Base-by-base conservation (phyloP, 148 eudicot species). In the Vaccinium vitisidaea region DNA sequence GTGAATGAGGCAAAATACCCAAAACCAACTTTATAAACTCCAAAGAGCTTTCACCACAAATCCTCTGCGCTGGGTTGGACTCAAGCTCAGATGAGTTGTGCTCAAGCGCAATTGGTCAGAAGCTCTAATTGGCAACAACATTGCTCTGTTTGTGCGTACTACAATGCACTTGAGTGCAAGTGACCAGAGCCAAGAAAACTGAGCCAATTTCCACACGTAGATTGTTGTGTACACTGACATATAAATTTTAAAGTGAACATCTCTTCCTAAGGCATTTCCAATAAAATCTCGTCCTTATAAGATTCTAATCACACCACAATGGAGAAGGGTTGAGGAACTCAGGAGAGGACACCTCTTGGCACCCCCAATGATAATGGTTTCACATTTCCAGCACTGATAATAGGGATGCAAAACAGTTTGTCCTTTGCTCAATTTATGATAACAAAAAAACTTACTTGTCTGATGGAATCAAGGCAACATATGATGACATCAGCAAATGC, bases 381-480 rank as follows among this genome's bases (percentile, higher is more conserved):
- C 3, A 18, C 36, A 43, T 43, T 43, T 43, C 46, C 46, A 43
- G 46, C 73, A 25, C 16, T 27, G 16, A 54, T 2, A 73, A 85
- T 30, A 30, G 36, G 69, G 36, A 36, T 2, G 53, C 53, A 23
- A 50, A 76, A 67, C 55, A 30, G 16, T 9, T 10, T 36, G 14
- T 32, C 12, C 43, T 43, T 23, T 8, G 27, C 61, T 46, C 25
- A 56, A 49, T 4, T n/a, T 18, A 23, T 6, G 65, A 75, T 73
- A 27, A 46, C 70, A n/a, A 75, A 65, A 21, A 56, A 54, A 49
- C 88, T 78, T 85, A 93, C 95, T 86, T 88, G 91, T 89, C 88
- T 86, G 54, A 93, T 89, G n/a, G 95, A 90, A 89, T 93, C 95
- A n/a, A 87, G 90, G 85, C 89, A 90, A 75, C 91, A 85, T 82